Conservation (phyloP, 192 early-diverging fungal genomes). For the Podila epigama region DNA sequence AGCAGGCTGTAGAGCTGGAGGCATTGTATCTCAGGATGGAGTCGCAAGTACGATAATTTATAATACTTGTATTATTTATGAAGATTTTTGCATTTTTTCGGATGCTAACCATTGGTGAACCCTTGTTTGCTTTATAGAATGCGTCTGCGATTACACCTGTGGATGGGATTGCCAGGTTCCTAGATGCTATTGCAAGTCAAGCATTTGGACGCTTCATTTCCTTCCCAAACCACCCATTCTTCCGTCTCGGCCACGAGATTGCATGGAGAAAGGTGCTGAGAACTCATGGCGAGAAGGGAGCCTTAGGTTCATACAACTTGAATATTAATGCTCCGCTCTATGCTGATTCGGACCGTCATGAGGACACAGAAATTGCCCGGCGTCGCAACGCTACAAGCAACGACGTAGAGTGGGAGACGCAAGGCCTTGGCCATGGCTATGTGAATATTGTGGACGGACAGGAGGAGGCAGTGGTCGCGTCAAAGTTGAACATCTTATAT, state of each 20-base stretch:
- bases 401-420: background rate
- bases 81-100: background rate
- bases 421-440: slow-evolving; percentile 21
- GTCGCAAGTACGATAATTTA: slow-evolving; percentile 13
- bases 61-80: background rate
- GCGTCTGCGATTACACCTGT: slow-evolving; percentile 32
- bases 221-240: slow-evolving; percentile 31
- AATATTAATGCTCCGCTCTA: background rate
- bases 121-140: slow-evolving; percentile 16
- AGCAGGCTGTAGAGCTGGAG: slow-evolving; percentile 23
- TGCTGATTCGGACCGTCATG: slow-evolving; percentile 9
- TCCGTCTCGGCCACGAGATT: slow-evolving; percentile 21
- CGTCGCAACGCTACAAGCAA: slow-evolving; percentile 8
- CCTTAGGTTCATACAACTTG: slow-evolving; percentile 9
- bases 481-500: slow-evolving; percentile 5
- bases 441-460: slow-evolving; percentile 9
- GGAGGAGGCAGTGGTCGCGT: slow-evolving; percentile 21
- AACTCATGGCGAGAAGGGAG: slow-evolving; percentile 4
- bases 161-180: slow-evolving; percentile 9
- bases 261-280: slow-evolving; percentile 19
- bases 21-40: slow-evolving; percentile 35
- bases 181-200: slow-evolving; percentile 10
- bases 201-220: slow-evolving; percentile 18
- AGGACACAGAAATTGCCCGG: slow-evolving; percentile 14
- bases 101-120: no score